Conservation (phyloP, 257 asterid genomes). For the Solanum corneliomulleri region DNA sequence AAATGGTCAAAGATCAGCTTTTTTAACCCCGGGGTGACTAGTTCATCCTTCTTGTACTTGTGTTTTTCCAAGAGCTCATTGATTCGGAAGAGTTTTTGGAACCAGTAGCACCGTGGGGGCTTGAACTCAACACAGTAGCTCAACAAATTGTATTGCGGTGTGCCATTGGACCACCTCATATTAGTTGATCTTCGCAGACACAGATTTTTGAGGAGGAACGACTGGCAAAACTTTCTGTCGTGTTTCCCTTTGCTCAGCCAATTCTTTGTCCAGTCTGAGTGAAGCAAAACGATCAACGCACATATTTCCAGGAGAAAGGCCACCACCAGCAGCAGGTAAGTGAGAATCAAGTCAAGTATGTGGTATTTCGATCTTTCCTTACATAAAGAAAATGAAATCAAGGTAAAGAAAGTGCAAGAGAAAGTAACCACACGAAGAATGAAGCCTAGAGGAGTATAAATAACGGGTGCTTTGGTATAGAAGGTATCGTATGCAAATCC, state of each 20-base stretch:
- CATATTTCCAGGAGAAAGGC: conserved; percentile 25
- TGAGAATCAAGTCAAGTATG: conserved; percentile 14
- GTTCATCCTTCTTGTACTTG: conserved; percentile 16
- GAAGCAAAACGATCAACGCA: neutral
- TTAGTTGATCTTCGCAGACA: neutral
- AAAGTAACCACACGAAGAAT: conserved; percentile 12
- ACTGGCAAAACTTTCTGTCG: neutral
- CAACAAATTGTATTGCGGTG: conserved; percentile 30
- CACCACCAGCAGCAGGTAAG: conserved; percentile 20
- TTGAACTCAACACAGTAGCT: conserved; percentile 17
- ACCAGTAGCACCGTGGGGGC: neutral
- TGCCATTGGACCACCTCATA: conserved; percentile 35
- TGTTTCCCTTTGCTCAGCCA: conserved; percentile 12
- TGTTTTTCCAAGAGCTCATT: conserved; percentile 23
- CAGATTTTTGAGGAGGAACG: neutral
- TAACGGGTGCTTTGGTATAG: conserved; percentile 31
- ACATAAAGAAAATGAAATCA: conserved; percentile 9
- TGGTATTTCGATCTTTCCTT: conserved; percentile 9
- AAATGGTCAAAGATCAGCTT: conserved; percentile 2
- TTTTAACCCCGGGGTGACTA: conserved; percentile 13
- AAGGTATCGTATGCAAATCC: conserved; percentile 36
- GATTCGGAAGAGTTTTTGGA: conserved; percentile 6
- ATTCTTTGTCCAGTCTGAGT: conserved; percentile 26
- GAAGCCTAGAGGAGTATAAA: conserved; percentile 13
- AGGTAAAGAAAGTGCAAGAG: conserved; percentile 1